A percentile compares a stretch with the other conserved stretches of the same genome.
These are phyloP conservation scores for Globisporangium lucens DNA, from an alignment of 352 stramenopile genomes.

Conservation along the genomic window DNA sequence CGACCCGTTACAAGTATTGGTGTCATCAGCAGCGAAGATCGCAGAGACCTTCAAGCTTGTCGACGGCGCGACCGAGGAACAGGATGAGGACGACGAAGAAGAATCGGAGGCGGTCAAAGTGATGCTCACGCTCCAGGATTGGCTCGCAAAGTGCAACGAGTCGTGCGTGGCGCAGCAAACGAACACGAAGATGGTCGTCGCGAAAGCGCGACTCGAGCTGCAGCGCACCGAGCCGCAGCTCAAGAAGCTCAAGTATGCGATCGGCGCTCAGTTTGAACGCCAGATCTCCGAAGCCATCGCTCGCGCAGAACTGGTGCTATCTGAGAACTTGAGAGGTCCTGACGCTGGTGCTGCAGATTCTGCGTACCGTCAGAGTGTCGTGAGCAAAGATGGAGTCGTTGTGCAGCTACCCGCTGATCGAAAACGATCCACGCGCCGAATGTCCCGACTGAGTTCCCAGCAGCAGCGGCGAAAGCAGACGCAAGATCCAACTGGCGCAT, in stretches of 20 bases:
- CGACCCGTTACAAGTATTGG: constrained; percentile 46
- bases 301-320: constrained; percentile 19
- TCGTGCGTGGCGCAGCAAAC: constrained; percentile 39
- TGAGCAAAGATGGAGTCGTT: neutral
- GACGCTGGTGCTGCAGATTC: neutral
- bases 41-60: constrained; percentile 31
- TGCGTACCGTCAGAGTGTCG: neutral
- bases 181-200: constrained; percentile 32
- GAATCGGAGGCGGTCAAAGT: constrained; percentile 18
- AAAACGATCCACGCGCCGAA: constrained; percentile 4
- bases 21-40: constrained; percentile 31
- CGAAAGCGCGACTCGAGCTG: constrained; percentile 41
- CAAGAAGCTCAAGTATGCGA: constrained; percentile 50
- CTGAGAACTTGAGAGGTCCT: neutral
- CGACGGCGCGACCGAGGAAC: constrained; percentile 10
- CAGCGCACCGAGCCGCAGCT: constrained; percentile 56
- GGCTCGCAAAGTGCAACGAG: constrained; percentile 57
- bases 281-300: constrained; percentile 45
- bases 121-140: constrained; percentile 56
- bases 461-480: constrained; percentile 4
- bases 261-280: constrained; percentile 56
- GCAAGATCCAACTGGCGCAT: neutral
- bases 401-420: constrained; percentile 6
- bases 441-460: constrained; percentile 3
- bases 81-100: constrained; percentile 24